A percentile compares a stretch with the other conserved stretches of the same genome.
Evolutionary conservation across 345 rosid genomes (phyloP).

Genomic region (Bruguiera gymnorhiza): DNA sequence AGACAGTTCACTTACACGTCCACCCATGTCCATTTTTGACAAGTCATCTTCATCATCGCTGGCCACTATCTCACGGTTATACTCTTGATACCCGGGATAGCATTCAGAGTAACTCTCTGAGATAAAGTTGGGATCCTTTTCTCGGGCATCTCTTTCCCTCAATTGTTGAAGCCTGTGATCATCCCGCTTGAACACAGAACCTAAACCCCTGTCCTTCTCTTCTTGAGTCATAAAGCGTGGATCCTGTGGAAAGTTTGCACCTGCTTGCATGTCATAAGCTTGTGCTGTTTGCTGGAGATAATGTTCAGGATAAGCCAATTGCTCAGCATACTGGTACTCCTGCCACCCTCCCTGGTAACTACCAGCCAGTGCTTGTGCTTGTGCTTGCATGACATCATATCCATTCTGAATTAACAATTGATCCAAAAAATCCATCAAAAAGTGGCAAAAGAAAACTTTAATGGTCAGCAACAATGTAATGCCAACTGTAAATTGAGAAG

Average conservation of each 20-base stretch:
- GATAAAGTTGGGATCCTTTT: constrained; percentile 88
- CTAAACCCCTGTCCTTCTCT: constrained; percentile 96
- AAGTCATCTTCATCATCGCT: constrained; percentile 95
- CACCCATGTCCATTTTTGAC: constrained; percentile 99
- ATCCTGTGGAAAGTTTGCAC: constrained; percentile 46
- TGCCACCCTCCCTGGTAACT: constrained; percentile 90
- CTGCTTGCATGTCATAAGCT: constrained; percentile 57
- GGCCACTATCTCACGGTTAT: constrained; percentile 83
- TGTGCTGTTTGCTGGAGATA: constrained; percentile 52
- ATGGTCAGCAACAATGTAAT: neutral
- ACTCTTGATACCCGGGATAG: constrained; percentile 97
- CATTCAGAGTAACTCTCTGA: constrained; percentile 98
- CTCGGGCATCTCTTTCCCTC: constrained; percentile 87
- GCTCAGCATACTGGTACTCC: constrained; percentile 84
- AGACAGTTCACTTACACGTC: constrained; percentile 55
- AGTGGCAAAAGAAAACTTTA: neutral
- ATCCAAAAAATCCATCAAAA: neutral
- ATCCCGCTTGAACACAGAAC: constrained; percentile 98
- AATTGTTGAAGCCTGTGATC: constrained; percentile 91
- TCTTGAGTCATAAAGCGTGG: constrained; percentile 94
- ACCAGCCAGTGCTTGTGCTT: constrained; percentile 65
- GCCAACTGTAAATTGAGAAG: neutral
- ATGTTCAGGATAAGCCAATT: constrained; percentile 74
- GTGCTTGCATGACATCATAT: constrained; percentile 68
- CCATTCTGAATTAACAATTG: constrained; percentile 52